Base-by-base conservation (phyloP, 345 rosid genomes). In the Crucihimalaya himalaica region DNA sequence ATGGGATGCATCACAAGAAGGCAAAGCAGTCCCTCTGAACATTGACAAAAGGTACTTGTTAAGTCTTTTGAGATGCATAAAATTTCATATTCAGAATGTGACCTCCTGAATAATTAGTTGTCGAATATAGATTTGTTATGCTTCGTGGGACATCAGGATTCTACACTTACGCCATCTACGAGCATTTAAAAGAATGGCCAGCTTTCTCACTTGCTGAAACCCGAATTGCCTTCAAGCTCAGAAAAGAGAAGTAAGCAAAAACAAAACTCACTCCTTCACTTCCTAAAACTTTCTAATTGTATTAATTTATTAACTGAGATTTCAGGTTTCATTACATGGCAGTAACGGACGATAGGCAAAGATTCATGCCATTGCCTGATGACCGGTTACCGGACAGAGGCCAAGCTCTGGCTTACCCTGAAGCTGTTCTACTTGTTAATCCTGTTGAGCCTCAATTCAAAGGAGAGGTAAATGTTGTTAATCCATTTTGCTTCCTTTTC, bases 281-380 rank as follows among this genome's bases (percentile, higher is more conserved):
- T 74, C 0, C 11, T 21, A 42, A 20, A 25, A 28, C 6, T 50
- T 66, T 32, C 42, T 37, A 37, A 11, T 40, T 32, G 21, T 3
- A 25, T 13, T 37, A 58, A 37, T 8, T 11, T 23, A n/a, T 1
- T 23, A 43, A 23, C 8, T 32, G 79, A 45, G 11, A 40, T 8
- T 43, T 8, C 27, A 94, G 96, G 89, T 94, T 94, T 85, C 91
- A 84, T 53, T 87, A 84, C 79, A 94, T 94, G 98, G 96, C 86
- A 19, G 53, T 92, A 76, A 88, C 93, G n/a, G 97, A 91, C 43
- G 83, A 94, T 70, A 88, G 94, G 73, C 97, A 91, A 46, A 86
- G 98, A 69, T 71, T 77, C 71, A 91, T 94, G 97, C 97, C 98
- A 15, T 73, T 86, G 37, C 98, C 98, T 1, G 97, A 94, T 73